phyloP scores from a whole-genome alignment of 78 protist species.

The Speleostelium caveatum region DNA sequence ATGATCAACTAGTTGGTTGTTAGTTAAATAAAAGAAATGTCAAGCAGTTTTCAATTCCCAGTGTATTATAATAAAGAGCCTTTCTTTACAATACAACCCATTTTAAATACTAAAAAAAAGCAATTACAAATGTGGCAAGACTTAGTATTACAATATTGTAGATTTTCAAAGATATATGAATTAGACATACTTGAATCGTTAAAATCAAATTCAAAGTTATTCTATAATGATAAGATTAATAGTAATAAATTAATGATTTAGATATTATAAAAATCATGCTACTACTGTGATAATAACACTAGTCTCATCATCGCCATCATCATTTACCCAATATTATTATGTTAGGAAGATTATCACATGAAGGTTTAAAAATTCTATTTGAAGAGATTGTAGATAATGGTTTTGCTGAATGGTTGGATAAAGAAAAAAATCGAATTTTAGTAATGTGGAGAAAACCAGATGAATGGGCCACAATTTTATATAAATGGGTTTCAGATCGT shows the following conservation, averaged over 20 bases:
- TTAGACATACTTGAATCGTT: conserved; percentile 74
- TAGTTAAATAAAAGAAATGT: neutral
- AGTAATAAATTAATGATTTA: neutral
- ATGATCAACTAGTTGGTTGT: neutral
- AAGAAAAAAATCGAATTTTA: conserved; percentile 45
- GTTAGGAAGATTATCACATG: conserved; percentile 65
- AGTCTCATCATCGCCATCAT: neutral
- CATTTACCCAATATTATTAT: neutral
- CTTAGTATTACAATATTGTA: conserved; percentile 51
- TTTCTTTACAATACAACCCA: conserved; percentile 81
- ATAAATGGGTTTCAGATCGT: conserved; percentile 79
- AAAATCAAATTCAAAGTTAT: conserved; percentile 36
- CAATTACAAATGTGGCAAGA: conserved; percentile 84
- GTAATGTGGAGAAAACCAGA: conserved; percentile 84
- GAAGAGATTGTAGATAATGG: conserved; percentile 75
- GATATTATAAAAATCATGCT: no score
- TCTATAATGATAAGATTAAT: conserved; percentile 68
- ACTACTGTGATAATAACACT: no score
- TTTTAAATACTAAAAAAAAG: conserved; percentile 65
- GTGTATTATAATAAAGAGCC: conserved; percentile 70
- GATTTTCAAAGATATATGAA: conserved; percentile 55
- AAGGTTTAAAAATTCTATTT: conserved; percentile 22
- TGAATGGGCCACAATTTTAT: conserved; percentile 76
- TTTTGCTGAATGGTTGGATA: conserved; percentile 78
- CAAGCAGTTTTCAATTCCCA: conserved; percentile 63